Base-by-base conservation (phyloP, 2,329 filamentous ascomycete genomes). In the Exophiala aquamarina region DNA sequence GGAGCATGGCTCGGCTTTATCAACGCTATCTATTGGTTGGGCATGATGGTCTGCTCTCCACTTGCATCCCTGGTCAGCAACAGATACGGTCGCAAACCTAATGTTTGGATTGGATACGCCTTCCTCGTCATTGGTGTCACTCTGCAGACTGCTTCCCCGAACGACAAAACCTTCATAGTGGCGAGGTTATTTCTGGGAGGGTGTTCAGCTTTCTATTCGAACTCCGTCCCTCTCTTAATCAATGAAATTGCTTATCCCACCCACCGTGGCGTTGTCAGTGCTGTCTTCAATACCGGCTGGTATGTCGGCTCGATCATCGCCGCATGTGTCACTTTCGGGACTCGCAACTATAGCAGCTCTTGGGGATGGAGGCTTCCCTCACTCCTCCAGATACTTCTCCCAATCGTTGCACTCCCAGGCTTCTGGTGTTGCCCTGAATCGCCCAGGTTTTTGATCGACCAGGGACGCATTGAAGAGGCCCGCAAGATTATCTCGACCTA, bases 221-320 rank as follows among this genome's bases (percentile, higher is more conserved):
- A 61, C 2, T 56, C 61, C 0, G 63, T 63, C 2, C 67, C 68
- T 2, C 51, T 70, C 1, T 56, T 75, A 9, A 66, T 75, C 54
- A 72, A 66, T 18, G 73, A 76, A 50, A 63, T 75, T 18, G 69
- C 70, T 5, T 70, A 75, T 34, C 70, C 70, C 1, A 61, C 60
- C 0, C 67, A 72, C 34, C 64, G 70, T 11, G 61, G 61, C 15
- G 59, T 66, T 2, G 46, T 62, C 4, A 70, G 58, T 29, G 60
- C 63, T 1, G 43, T 68, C 0, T 71, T 64, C 52, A 69, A 64
- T 54, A 63, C 59, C 18, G 62, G 63, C 2, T 69, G 61, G 58
- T 69, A 68, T 38, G 44, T 62, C 9, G 63, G 63, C 10, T 55
- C 52, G 3, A 49, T 52, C 1, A 47, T 64, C 8, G 57, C 60